Evolutionary conservation across 2,329 filamentous ascomycete species (phyloP).

Genomic region (Colletotrichum sp.): DNA sequence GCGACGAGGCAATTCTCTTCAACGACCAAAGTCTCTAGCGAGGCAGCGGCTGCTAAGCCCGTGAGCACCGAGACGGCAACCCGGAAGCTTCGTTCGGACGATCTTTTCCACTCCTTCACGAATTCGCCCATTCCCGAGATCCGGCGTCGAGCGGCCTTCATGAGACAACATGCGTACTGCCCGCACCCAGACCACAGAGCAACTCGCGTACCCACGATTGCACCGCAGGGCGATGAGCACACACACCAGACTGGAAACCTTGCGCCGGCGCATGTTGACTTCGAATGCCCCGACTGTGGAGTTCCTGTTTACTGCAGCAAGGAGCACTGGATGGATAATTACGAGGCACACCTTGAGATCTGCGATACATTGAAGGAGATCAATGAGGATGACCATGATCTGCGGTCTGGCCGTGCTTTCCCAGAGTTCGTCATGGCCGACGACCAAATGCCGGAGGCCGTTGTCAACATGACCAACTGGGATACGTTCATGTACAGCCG

Average conservation of each 20-base stretch:
- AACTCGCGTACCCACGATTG: constrained; percentile 70
- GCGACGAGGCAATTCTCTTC: constrained; percentile 35
- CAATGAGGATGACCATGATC: constrained; percentile 97
- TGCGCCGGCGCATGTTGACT: constrained; percentile 83
- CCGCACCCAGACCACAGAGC: constrained; percentile 87
- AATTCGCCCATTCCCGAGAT: constrained; percentile 89
- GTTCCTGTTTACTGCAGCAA: constrained; percentile 93
- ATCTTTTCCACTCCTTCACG: constrained; percentile 93
- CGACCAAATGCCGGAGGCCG: constrained; percentile 86
- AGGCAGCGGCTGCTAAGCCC: constrained; percentile 31
- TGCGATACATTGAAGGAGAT: constrained; percentile 92
- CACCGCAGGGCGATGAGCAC: constrained; percentile 66
- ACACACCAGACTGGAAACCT: constrained; percentile 60
- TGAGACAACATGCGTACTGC: constrained; percentile 92
- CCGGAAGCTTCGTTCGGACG: constrained; percentile 66
- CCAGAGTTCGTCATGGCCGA: constrained; percentile 93
- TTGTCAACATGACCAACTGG: constrained; percentile 98
- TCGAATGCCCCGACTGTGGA: constrained; percentile 96
- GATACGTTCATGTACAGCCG: constrained; percentile 95
- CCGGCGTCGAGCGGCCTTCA: constrained; percentile 84
- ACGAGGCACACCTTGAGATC: constrained; percentile 88
- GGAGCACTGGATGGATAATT: constrained; percentile 95
- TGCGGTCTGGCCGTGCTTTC: constrained; percentile 89
- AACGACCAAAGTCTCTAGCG: constrained; percentile 27
- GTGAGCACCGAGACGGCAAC: constrained; percentile 25